These are phyloP conservation scores for Phaeotremella fagi DNA, from an alignment of 768 basidiomycete genomes.

Conservation along the genomic window DNA sequence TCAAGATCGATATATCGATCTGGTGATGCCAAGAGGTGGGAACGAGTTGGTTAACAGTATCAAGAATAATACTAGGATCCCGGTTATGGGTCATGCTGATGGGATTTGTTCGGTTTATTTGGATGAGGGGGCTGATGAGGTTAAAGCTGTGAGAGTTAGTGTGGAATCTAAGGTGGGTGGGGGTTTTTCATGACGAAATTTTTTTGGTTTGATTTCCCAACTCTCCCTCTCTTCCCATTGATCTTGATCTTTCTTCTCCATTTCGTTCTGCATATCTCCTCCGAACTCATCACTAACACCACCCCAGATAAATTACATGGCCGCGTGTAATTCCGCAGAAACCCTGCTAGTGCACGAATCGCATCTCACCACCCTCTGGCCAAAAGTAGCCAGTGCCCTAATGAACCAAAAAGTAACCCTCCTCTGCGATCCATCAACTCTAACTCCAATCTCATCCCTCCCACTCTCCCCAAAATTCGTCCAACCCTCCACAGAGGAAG, in stretches of 20 bases:
- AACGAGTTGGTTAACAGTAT: conserved; percentile 83
- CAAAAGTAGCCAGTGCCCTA: conserved; percentile 71
- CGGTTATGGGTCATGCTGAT: conserved; percentile 99
- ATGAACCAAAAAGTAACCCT: conserved; percentile 62
- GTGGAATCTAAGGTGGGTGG: conserved; percentile 80
- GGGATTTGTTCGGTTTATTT: conserved; percentile 87
- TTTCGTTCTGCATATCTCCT: no score
- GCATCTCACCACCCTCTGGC: conserved; percentile 72
- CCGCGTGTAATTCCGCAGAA: conserved; percentile 91
- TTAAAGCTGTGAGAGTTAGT: conserved; percentile 75
- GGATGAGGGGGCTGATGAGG: conserved; percentile 70
- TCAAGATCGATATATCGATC: conserved; percentile 87
- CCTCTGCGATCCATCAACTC: conserved; percentile 67
- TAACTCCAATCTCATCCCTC: conserved; percentile 55
- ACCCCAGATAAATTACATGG: conserved; percentile 81
- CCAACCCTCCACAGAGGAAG: conserved; percentile 55
- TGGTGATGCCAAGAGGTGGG: conserved; percentile 94
- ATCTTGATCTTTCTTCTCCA: no score
- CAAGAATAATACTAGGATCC: conserved; percentile 82
- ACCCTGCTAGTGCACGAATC: conserved; percentile 79
- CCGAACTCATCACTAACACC: no score
- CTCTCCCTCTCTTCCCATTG: no score
- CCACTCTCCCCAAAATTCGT: conserved; percentile 50
- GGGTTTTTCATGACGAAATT: no score
- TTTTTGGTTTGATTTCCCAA: no score